These are phyloP conservation scores for Sugiyamaella castrensis DNA, from an alignment of 1,139 yeast genomes.

Conservation along the genomic window DNA sequence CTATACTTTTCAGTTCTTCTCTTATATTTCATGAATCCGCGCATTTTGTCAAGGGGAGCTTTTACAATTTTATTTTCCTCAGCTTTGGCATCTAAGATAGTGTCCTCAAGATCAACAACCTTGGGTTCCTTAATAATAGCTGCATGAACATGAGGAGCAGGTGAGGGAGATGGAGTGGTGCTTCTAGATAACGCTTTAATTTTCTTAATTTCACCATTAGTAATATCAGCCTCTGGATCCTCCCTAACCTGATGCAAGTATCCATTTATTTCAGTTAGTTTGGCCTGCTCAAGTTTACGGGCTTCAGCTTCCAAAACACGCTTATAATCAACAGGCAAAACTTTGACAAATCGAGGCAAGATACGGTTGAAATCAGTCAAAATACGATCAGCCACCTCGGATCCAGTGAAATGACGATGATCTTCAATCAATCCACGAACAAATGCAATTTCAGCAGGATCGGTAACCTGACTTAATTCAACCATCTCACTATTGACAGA, in stretches of 20 bases:
- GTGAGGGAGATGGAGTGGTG: slow-evolving; percentile 33
- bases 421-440: slow-evolving; percentile 92
- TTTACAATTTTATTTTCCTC: slow-evolving; percentile 57
- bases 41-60: slow-evolving; percentile 67
- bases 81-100: slow-evolving; percentile 64
- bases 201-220: slow-evolving; percentile 69
- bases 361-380: slow-evolving; percentile 84
- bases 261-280: slow-evolving; percentile 46
- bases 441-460: slow-evolving; percentile 91
- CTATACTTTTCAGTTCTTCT: slow-evolving; percentile 87
- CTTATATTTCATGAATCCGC: slow-evolving; percentile 91
- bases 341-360: slow-evolving; percentile 88
- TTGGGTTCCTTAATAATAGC: slow-evolving; percentile 61
- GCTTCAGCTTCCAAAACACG: slow-evolving; percentile 81
- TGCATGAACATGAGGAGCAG: slow-evolving; percentile 39
- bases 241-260: slow-evolving; percentile 67
- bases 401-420: slow-evolving; percentile 90
- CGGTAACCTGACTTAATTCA: slow-evolving; percentile 71
- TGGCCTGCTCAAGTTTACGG: slow-evolving; percentile 62
- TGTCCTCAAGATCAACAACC: slow-evolving; percentile 85
- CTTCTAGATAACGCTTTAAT: slow-evolving; percentile 20
- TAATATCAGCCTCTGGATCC: slow-evolving; percentile 81
- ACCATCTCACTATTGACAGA: slow-evolving; percentile 82
- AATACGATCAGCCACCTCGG: slow-evolving; percentile 82
- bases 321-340: slow-evolving; percentile 88